These are phyloP conservation scores for Backusella psychrophila DNA, from an alignment of 192 early-diverging fungal species.

Conservation along the genomic window DNA sequence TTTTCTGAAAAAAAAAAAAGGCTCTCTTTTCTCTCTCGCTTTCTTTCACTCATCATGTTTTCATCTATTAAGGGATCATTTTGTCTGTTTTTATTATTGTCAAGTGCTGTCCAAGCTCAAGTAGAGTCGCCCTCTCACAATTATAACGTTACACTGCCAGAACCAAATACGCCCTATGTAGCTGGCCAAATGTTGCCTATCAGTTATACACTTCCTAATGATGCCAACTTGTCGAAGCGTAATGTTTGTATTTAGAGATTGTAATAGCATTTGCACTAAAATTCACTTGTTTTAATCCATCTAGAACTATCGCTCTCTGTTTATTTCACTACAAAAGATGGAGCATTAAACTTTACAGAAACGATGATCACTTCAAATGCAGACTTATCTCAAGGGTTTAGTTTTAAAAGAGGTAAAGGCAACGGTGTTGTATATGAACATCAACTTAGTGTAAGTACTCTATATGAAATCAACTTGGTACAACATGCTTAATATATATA, in stretches of 20 bases:
- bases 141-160: slow-evolving; percentile 30
- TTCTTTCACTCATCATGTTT: not conserved
- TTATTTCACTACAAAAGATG: slow-evolving; percentile 14
- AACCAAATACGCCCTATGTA: slow-evolving; percentile 29
- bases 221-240: slow-evolving; percentile 16
- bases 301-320: slow-evolving; percentile 18
- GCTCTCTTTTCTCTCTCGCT: not conserved
- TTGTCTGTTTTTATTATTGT: not conserved
- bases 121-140: slow-evolving; percentile 18
- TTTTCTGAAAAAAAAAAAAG: not conserved
- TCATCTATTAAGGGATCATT: not conserved
- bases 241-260: not conserved
- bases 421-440: slow-evolving; percentile 16
- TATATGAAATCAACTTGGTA: too few species aligned
- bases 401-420: slow-evolving; percentile 18
- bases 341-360: slow-evolving; percentile 9
- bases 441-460: slow-evolving; percentile 19
- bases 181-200: slow-evolving; percentile 28
- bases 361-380: slow-evolving; percentile 25
- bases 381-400: slow-evolving; percentile 25
- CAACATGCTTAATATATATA: too few species aligned
- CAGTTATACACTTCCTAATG: slow-evolving; percentile 21
- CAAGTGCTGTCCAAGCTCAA: slow-evolving; percentile 4
- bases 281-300: not conserved
- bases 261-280: not conserved